Evolutionary conservation across 2,329 filamentous ascomycete genomes (phyloP).

Genomic region (Tolypocladium cylindrosporum): DNA sequence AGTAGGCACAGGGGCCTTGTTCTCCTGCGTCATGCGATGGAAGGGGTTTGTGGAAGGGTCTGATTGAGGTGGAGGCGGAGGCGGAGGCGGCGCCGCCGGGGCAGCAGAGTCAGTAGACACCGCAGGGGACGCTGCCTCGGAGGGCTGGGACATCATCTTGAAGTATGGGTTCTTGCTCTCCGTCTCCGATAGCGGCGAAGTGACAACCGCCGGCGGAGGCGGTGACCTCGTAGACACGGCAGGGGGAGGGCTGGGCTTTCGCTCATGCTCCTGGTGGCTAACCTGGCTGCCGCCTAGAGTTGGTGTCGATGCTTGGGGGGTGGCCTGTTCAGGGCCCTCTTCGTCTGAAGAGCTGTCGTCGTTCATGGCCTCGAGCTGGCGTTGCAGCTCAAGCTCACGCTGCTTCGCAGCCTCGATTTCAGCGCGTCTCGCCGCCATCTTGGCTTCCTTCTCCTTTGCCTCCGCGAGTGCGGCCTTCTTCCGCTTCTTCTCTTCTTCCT

Average conservation of each 20-base stretch:
- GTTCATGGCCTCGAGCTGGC: slow-evolving; percentile 68
- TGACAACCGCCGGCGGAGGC: slow-evolving; percentile 39
- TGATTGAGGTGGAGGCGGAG: slow-evolving; percentile 26
- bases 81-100: slow-evolving; percentile 22
- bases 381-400: slow-evolving; percentile 79
- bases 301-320: slow-evolving; percentile 49
- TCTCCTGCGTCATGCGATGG: slow-evolving; percentile 69
- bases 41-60: slow-evolving; percentile 89
- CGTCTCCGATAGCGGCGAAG: slow-evolving; percentile 48
- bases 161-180: slow-evolving; percentile 95
- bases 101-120: slow-evolving; percentile 32
- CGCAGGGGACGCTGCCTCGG: slow-evolving; percentile 38
- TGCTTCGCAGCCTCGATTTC: slow-evolving; percentile 89
- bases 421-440: slow-evolving; percentile 73
- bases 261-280: slow-evolving; percentile 45
- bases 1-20: slow-evolving; percentile 40
- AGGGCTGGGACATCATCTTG: slow-evolving; percentile 70
- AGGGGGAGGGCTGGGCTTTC: slow-evolving; percentile 38
- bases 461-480: slow-evolving; percentile 83
- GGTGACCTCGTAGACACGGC: slow-evolving; percentile 38
- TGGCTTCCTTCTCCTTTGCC: slow-evolving; percentile 78
- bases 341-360: slow-evolving; percentile 71
- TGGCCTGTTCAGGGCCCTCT: slow-evolving; percentile 63
- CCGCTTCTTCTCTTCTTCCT: slow-evolving; percentile 88
- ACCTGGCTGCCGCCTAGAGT: slow-evolving; percentile 41